A percentile compares a stretch with the other conserved stretches of the same genome.
phyloP scores from a whole-genome alignment of 1,139 yeast genomes.

The Suhomyces chickasaworum region DNA sequence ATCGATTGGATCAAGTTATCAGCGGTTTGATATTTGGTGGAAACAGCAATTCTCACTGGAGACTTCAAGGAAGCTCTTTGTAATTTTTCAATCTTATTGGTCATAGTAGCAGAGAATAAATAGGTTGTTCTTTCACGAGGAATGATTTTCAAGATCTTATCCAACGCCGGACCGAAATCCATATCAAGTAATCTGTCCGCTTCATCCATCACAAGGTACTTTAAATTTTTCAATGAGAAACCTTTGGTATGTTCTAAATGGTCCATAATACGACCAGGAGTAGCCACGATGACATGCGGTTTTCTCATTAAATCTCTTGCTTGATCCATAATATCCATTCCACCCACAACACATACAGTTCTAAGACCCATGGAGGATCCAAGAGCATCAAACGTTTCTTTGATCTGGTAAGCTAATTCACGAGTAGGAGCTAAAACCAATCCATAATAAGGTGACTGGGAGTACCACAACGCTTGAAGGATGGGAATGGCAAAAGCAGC shows the following conservation, averaged over 20 bases:
- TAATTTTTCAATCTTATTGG: constrained; percentile 89
- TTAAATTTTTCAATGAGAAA: constrained; percentile 75
- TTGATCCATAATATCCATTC: constrained; percentile 98
- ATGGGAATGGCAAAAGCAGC: constrained; percentile 91
- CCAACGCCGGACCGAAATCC: constrained; percentile 96
- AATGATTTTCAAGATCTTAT: constrained; percentile 78
- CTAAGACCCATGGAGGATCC: constrained; percentile 91
- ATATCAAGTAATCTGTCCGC: constrained; percentile 94
- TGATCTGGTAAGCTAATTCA: constrained; percentile 94
- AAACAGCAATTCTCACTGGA: constrained; percentile 91
- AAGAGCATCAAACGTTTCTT: constrained; percentile 91
- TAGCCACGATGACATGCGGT: constrained; percentile 93
- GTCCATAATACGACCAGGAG: constrained; percentile 95
- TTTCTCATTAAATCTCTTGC: constrained; percentile 90
- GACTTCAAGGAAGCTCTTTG: constrained; percentile 88
- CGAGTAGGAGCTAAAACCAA: constrained; percentile 95
- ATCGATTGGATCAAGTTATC: constrained; percentile 86
- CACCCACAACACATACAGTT: constrained; percentile 89
- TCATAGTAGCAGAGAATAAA: constrained; percentile 94
- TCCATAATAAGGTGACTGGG: constrained; percentile 85
- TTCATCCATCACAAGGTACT: constrained; percentile 92
- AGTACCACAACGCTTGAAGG: constrained; percentile 85
- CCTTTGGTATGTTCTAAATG: constrained; percentile 96
- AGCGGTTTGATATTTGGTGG: constrained; percentile 87
- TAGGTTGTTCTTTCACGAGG: constrained; percentile 88